These are phyloP conservation scores for Neocallimastix lanati DNA, from an alignment of 192 early-diverging fungal genomes.

Conservation along the genomic window DNA sequence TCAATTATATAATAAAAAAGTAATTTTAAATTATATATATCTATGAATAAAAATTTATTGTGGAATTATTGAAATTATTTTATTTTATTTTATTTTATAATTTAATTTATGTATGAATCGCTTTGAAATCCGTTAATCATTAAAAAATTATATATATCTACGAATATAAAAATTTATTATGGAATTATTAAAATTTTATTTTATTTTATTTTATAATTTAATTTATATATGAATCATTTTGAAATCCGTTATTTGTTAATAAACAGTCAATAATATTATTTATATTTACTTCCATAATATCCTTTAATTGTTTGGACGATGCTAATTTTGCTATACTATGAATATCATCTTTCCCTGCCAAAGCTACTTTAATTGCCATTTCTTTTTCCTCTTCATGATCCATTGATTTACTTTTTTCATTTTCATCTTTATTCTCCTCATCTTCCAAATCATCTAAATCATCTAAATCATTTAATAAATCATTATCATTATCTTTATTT, in stretches of 20 bases:
- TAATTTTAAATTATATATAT: too few species aligned
- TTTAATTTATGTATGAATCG: too few species aligned
- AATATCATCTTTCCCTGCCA: conserved; percentile 19
- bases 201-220: too few species aligned
- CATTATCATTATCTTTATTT: background rate
- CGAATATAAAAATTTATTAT: too few species aligned
- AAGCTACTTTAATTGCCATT: conserved; percentile 21
- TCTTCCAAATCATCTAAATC: conserved; percentile 8
- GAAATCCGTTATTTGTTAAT: background rate
- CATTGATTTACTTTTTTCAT: conserved; percentile 5
- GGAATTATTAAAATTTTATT: too few species aligned
- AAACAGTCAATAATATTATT: too few species aligned
- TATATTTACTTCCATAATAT: conserved; percentile 35
- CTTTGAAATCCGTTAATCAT: background rate
- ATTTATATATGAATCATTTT: background rate
- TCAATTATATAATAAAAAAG: too few species aligned
- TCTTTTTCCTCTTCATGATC: conserved; percentile 13
- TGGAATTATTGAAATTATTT: too few species aligned
- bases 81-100: too few species aligned
- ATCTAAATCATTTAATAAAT: conserved; percentile 2
- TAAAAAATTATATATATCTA: too few species aligned
- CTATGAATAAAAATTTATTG: too few species aligned
- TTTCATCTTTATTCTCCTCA: background rate
- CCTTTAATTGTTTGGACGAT: conserved; percentile 31
- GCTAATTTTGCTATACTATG: conserved; percentile 40